Conservation (phyloP, 345 rosid genomes). For the Cochlearia excelsa region DNA sequence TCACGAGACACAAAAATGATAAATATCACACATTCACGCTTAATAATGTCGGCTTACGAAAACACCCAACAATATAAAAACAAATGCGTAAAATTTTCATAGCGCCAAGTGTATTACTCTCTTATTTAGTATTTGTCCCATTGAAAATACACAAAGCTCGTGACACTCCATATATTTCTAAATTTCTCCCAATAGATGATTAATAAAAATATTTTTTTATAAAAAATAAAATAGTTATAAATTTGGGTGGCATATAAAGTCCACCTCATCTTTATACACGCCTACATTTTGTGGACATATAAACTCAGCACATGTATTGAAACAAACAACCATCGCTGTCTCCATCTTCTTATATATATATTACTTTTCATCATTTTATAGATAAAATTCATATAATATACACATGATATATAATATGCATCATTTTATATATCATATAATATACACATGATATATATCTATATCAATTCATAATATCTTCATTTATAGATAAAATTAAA, state of each 20-base stretch:
- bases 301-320: constrained; percentile 32
- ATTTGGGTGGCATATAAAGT: constrained; percentile 38
- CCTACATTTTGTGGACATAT: constrained; percentile 32
- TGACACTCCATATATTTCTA: constrained; percentile 24
- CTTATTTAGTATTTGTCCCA: constrained; percentile 32
- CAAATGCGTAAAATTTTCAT: constrained; percentile 20
- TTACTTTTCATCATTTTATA: neutral
- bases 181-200: neutral
- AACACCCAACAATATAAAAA: constrained; percentile 29
- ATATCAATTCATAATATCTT: constrained; percentile 8
- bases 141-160: constrained; percentile 18
- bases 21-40: neutral
- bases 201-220: neutral
- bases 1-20: constrained; percentile 20
- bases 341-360: constrained; percentile 21
- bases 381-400: no score
- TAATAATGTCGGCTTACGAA: constrained; percentile 30
- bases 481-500: neutral
- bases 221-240: neutral
- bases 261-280: constrained; percentile 38
- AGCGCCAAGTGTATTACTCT: constrained; percentile 27
- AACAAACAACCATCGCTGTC: constrained; percentile 26
- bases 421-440: neutral
- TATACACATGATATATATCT: constrained; percentile 18
- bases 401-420: no score